Percentiles rank a stretch among this genome's conserved stretches.
These are phyloP conservation scores for Ophiostoma triangulosporum DNA, from an alignment of 2,329 filamentous ascomycete genomes.

Conservation along the genomic window DNA sequence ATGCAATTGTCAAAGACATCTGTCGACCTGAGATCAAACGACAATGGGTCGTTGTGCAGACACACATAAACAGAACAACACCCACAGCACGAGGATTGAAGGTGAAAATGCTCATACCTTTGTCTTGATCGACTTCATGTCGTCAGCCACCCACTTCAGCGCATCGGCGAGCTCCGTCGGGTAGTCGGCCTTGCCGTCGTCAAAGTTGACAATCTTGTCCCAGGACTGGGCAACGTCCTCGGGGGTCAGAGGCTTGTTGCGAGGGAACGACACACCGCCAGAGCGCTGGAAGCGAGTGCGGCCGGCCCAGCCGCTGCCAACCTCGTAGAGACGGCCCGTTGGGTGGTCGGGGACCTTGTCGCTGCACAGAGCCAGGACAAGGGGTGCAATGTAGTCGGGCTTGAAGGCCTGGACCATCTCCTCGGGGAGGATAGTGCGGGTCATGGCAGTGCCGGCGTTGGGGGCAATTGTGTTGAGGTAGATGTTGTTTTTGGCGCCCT, in stretches of 20 bases:
- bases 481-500: slow-evolving; percentile 96
- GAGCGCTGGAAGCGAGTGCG: slow-evolving; percentile 90
- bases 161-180: slow-evolving; percentile 67
- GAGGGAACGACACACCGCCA: slow-evolving; percentile 80
- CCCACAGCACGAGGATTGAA: not conserved
- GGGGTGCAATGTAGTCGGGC: slow-evolving; percentile 91
- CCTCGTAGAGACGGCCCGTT: slow-evolving; percentile 84
- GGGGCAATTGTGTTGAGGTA: slow-evolving; percentile 96
- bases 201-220: slow-evolving; percentile 72
- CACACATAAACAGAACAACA: slow-evolving; percentile 7
- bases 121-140: slow-evolving; percentile 34
- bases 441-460: slow-evolving; percentile 94
- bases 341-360: slow-evolving; percentile 75
- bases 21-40: not conserved
- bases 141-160: slow-evolving; percentile 66
- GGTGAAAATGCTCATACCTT: slow-evolving; percentile 36
- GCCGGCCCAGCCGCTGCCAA: slow-evolving; percentile 86
- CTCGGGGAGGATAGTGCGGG: slow-evolving; percentile 82
- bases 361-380: slow-evolving; percentile 71
- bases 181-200: slow-evolving; percentile 76
- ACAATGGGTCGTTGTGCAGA: not conserved
- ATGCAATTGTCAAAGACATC: too few species aligned
- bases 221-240: slow-evolving; percentile 69
- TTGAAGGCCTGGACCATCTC: slow-evolving; percentile 99
- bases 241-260: slow-evolving; percentile 70